These are phyloP conservation scores for Deuterostichococcus epilithicus DNA, from an alignment of 139 green algal genomes.

Conservation along the genomic window DNA sequence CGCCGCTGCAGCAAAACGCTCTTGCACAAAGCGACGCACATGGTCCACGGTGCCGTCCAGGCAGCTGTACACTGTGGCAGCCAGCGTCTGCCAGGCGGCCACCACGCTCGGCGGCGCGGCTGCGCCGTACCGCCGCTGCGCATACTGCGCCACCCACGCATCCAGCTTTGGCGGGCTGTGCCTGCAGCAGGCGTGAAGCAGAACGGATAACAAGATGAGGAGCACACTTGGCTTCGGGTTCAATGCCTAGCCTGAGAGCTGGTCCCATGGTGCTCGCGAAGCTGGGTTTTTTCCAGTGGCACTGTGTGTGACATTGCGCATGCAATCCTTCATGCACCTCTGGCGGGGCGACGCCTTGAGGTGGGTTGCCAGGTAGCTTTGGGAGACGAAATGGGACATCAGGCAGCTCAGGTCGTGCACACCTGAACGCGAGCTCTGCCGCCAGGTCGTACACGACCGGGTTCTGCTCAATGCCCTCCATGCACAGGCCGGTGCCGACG, in stretches of 20 bases:
- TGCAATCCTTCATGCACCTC: no score
- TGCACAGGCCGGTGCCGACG: conserved; percentile 35
- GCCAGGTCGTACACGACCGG: conserved; percentile 42
- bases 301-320: no score
- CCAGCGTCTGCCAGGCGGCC: conserved; percentile 26
- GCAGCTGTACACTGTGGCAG: conserved; percentile 23
- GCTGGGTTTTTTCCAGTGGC: no score
- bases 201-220: background rate
- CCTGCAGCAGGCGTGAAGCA: conserved; percentile 2
- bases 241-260: no score
- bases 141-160: conserved; percentile 17
- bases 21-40: background rate
- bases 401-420: background rate
- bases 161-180: background rate
- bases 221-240: no score
- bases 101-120: background rate
- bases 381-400: no score
- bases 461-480: conserved; percentile 46
- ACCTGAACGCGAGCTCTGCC: conserved; percentile 30
- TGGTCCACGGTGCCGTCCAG: conserved; percentile 23
- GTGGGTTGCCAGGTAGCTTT: no score
- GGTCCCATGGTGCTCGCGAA: no score
- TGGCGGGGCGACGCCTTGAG: no score
- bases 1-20: no score
- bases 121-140: conserved; percentile 19